Base-by-base conservation (phyloP, 1,139 yeast species). In the Suhomyces maxii region DNA sequence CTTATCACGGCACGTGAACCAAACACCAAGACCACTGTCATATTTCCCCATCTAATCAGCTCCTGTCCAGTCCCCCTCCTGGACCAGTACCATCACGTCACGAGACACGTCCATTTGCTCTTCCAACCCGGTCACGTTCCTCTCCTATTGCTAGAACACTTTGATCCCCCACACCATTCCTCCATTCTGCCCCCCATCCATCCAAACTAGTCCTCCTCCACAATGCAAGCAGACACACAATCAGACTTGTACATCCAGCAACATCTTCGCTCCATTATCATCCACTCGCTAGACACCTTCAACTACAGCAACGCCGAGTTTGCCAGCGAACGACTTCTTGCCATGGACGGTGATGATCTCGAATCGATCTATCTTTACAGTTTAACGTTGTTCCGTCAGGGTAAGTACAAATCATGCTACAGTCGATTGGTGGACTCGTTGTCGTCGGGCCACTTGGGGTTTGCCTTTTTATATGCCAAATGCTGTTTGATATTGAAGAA, bases 211-310 rank as follows among this genome's bases (percentile, higher is more conserved):
- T 11, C 35, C 14, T 7, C 28, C 10, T n/a, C 14, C 38, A 41
- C 32, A 10, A 42, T 45, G 48, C 45, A 42, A 34, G 26, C 44
- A 11, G 47, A 40, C n/a, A 12, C 11, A 14, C 25, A 25, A 9
- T 8, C 40, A 13, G 39, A 38, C 26, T 8, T n/a, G 28, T 61
- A 55, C 51, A 57, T 65, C 12, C 63, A 60, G 37, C 79, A 73
- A 51, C 73, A 80, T 50, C 73, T 83, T 35, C 71, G 85, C 39
- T 77, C 84, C 30, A 69, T 77, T 8, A 75, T 86, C 18, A 70
- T 88, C 62, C 88, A 88, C 56, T 80, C 87, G 12, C 64, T 89
- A 37, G 96, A 89, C 58, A 79, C 80, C 49, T 89, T 84, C 59
- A 76, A 87, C 56, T 71, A 81, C 45, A 67, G 73, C 23, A 85